Percentiles rank a stretch among this genome's conserved stretches.
Evolutionary conservation across 306 rosid species (phyloP).

Genomic region (Trifolium subterraneum): DNA sequence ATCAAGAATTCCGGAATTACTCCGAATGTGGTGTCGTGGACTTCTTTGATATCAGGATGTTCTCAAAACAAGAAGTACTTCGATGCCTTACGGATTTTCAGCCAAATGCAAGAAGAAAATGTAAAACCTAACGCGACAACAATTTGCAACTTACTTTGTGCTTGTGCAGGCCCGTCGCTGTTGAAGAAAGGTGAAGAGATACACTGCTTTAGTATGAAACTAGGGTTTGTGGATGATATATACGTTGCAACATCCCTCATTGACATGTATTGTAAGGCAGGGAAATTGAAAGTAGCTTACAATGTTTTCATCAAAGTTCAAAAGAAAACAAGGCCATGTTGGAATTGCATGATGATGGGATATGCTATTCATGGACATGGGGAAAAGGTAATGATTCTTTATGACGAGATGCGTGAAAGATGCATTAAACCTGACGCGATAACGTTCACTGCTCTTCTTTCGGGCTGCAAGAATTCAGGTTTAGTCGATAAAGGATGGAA

Average conservation of each 20-base stretch:
- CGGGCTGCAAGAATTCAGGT: conserved; percentile 77
- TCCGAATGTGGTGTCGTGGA: conserved; percentile 80
- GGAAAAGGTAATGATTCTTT: conserved; percentile 60
- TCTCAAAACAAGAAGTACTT: conserved; percentile 56
- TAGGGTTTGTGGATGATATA: conserved; percentile 52
- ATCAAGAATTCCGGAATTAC: conserved; percentile 59
- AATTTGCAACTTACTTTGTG: conserved; percentile 60
- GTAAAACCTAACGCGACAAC: conserved; percentile 61
- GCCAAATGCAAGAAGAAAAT: conserved; percentile 67
- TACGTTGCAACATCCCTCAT: conserved; percentile 63
- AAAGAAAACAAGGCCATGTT: conserved; percentile 66
- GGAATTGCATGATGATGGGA: conserved; percentile 87
- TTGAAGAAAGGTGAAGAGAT: conserved; percentile 68
- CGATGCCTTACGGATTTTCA: conserved; percentile 55
- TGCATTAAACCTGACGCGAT: conserved; percentile 64
- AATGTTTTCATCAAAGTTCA: conserved; percentile 57
- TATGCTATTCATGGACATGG: conserved; percentile 64
- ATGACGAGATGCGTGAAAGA: conserved; percentile 45
- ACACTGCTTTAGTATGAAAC: conserved; percentile 56
- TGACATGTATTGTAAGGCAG: conserved; percentile 70
- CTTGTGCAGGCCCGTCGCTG: conserved; percentile 67
- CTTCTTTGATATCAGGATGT: conserved; percentile 74
- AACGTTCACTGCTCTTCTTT: conserved; percentile 69
- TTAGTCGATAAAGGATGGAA: conserved; percentile 75
- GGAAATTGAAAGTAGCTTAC: conserved; percentile 53